Base-by-base conservation (phyloP, 805 yeast genomes). In the Ogataea ramenticola region DNA sequence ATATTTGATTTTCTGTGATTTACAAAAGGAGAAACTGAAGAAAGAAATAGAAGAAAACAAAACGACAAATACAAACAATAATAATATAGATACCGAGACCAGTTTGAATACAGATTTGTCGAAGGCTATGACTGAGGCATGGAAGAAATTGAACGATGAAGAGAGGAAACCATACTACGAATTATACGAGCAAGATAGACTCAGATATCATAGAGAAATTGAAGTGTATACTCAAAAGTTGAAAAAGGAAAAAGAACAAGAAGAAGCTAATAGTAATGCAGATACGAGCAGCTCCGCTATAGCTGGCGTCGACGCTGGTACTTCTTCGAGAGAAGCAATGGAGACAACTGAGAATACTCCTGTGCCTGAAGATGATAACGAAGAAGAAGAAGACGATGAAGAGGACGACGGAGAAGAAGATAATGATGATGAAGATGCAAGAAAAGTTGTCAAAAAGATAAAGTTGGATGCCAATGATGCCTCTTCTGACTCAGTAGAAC, bases 1-100 rank as follows among this genome's bases (percentile, higher is more conserved):
- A 5, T 90, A 89, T 56, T 69, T 87, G 49, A 75, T 87, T 33
- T 89, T 84, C 57, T 90, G 96, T 64, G 97, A 90, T 46, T 66
- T 76, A 66, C 95, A 87, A 56, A 86, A 86, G 62, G 96, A 86
- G 39, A 70, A 74, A 41, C 74, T 87, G 33, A 79, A 77, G 48
- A 71, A 74, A 41, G 77, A 75, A 48, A 68, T 80, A 42, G 84
- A 77, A 48, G 62, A 63, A n/a, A 34, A 34, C n/a, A 63, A 61
- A 41, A 68, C 70, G 41, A 74, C 77, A 3, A 81, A 80, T 10
- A 69, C 71, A 27, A 69, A 59, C 22, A 65, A 65, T 44, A 58
- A 57, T 26, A 29, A 29, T 29, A 29, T 11, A 4, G 32, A 29
- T 29, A 11, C 32, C n/a, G 32, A 29, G n/a, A 29, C 32, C 4